Percentiles rank a stretch among this genome's conserved stretches.
Evolutionary conservation across 2,329 filamentous ascomycete genomes (phyloP).

Genomic region (Colletotrichum caudatum): DNA sequence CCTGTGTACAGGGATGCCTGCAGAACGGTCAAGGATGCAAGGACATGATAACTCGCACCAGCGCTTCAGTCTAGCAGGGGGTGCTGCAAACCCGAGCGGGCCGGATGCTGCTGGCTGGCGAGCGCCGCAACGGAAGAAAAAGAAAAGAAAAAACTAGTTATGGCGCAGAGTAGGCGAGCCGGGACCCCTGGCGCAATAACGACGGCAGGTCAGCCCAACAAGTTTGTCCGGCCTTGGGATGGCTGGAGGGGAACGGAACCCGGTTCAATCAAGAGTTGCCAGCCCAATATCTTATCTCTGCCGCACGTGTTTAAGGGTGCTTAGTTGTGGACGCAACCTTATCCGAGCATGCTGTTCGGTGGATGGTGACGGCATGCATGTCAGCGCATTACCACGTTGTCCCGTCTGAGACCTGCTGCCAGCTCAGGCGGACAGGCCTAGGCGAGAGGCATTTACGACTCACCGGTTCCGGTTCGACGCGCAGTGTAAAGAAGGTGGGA

Average conservation of each 20-base stretch:
- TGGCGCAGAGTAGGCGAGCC: slow-evolving; percentile 1
- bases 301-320: background rate
- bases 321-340: background rate
- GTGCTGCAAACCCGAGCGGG: slow-evolving; percentile 17
- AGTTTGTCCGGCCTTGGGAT: slow-evolving; percentile 13
- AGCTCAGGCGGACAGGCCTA: background rate
- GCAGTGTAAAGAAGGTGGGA: slow-evolving; percentile 4
- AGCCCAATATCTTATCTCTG: slow-evolving; percentile 31
- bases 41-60: slow-evolving; percentile 14
- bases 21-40: slow-evolving; percentile 15
- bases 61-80: slow-evolving; percentile 30
- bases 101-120: slow-evolving; percentile 37
- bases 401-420: background rate
- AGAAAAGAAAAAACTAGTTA: background rate
- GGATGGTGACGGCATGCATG: slow-evolving; percentile 26
- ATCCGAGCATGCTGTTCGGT: background rate
- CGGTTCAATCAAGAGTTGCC: background rate
- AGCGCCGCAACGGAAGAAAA: slow-evolving; percentile 25
- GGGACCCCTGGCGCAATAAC: slow-evolving; percentile 7
- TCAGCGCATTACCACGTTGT: slow-evolving; percentile 24
- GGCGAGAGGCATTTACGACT: slow-evolving; percentile 6
- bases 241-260: background rate
- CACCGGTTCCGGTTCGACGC: slow-evolving; percentile 2
- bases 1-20: slow-evolving; percentile 5
- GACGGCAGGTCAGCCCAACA: slow-evolving; percentile 12